These are phyloP conservation scores for Cryphonectria radicalis DNA, from an alignment of 2,329 filamentous ascomycete genomes.

Conservation along the genomic window DNA sequence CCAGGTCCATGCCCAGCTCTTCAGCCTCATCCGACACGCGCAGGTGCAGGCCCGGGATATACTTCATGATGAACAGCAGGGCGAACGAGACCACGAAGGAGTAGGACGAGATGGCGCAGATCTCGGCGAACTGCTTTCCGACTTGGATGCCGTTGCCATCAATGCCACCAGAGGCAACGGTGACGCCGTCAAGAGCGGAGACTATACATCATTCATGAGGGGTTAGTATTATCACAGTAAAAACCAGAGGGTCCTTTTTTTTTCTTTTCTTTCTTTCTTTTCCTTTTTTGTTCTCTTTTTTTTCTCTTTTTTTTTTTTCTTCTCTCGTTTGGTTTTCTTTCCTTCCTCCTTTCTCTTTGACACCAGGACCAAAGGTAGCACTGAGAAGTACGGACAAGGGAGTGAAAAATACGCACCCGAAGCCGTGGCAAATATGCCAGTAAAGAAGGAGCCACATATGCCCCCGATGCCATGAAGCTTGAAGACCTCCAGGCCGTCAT, in stretches of 20 bases:
- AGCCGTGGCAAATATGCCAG: conserved; percentile 58
- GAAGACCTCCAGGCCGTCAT: conserved; percentile 64
- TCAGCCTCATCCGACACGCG: conserved; percentile 60
- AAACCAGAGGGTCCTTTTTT: too few species aligned
- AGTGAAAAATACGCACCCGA: conserved; percentile 29
- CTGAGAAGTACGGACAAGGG: neutral
- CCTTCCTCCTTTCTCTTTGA: too few species aligned
- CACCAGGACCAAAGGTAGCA: neutral
- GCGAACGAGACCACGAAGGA: conserved; percentile 57
- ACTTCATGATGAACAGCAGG: conserved; percentile 59
- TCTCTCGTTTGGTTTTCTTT: too few species aligned
- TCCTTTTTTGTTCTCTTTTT: too few species aligned
- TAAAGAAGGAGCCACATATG: conserved; percentile 59
- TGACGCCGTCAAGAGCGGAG: conserved; percentile 56
- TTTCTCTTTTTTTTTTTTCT: too few species aligned
- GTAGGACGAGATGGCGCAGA: conserved; percentile 58
- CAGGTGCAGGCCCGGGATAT: conserved; percentile 60
- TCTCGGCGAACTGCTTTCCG: conserved; percentile 61
- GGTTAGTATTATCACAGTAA: neutral
- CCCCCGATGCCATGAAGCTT: conserved; percentile 65
- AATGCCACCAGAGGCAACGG: conserved; percentile 47
- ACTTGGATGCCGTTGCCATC: conserved; percentile 59
- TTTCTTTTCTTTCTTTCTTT: too few species aligned
- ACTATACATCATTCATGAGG: conserved; percentile 39
- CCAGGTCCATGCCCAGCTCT: conserved; percentile 54